These are phyloP conservation scores for Logfia minima DNA, from an alignment of 129 eudicot species.

Conservation along the genomic window DNA sequence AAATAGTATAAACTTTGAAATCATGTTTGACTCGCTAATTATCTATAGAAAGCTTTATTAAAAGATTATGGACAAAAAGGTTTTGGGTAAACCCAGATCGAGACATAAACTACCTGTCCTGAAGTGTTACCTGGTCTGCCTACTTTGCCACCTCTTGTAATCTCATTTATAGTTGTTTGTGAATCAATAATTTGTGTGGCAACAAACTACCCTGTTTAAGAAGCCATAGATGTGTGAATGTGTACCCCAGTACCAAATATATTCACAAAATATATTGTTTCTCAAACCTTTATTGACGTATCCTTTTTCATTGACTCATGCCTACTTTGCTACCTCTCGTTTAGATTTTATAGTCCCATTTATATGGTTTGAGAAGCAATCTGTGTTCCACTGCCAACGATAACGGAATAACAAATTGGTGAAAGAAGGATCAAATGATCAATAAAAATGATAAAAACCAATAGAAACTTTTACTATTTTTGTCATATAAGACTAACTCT, in stretches of 20 bases:
- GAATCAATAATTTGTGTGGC: not conserved
- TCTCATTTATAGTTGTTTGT: not conserved
- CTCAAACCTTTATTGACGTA: too few relatives aligned
- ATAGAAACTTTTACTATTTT: not conserved
- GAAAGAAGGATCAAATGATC: not conserved
- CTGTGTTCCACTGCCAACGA: not conserved
- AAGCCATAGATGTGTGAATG: not conserved
- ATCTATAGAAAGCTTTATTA: not conserved
- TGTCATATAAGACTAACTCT: conserved; percentile 18
- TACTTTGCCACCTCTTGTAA: not conserved
- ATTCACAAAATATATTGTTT: too few relatives aligned
- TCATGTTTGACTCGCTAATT: not conserved
- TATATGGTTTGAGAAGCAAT: not conserved
- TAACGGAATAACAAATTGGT: not conserved
- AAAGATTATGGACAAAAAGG: not conserved
- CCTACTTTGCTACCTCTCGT: not conserved
- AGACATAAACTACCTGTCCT: not conserved
- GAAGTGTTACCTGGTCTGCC: not conserved
- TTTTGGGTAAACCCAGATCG: not conserved
- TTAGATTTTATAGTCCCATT: not conserved
- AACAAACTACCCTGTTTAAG: not conserved
- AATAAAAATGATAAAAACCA: conserved; percentile 1
- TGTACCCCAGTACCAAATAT: not conserved
- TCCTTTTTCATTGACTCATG: too few relatives aligned
- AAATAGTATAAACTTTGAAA: not conserved